These are phyloP conservation scores for Ustilago tritici DNA, from an alignment of 1,284 basidiomycete genomes.

Conservation along the genomic window DNA sequence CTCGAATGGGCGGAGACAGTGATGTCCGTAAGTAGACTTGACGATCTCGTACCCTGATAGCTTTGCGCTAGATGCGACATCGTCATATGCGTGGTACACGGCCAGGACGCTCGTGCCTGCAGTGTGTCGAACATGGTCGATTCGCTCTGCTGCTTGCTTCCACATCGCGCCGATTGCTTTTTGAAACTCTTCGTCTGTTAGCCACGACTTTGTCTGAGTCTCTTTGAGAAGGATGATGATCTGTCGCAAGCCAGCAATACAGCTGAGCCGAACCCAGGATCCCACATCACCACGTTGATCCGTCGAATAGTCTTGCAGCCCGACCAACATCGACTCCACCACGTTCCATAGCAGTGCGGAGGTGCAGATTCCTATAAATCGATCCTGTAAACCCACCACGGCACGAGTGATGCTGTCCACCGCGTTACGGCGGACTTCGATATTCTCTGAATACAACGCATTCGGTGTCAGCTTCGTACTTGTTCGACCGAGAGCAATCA, in stretches of 20 bases:
- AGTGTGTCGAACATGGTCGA: constrained; percentile 87
- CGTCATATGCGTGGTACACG: constrained; percentile 22
- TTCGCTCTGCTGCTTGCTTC: constrained; percentile 89
- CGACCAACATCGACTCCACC: constrained; percentile 71
- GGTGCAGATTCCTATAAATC: constrained; percentile 3
- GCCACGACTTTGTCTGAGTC: background rate
- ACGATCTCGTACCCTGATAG: constrained; percentile 32
- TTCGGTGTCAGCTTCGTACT: constrained; percentile 72
- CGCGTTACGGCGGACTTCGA: constrained; percentile 80
- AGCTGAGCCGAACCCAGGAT: constrained; percentile 89
- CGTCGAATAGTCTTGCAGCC: constrained; percentile 87
- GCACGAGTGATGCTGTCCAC: constrained; percentile 75
- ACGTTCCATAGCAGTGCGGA: background rate
- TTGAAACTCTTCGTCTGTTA: constrained; percentile 31
- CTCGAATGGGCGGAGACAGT: background rate
- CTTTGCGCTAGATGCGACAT: background rate
- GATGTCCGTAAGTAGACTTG: constrained; percentile 8
- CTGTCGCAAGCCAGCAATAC: constrained; percentile 76
- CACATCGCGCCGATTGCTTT: constrained; percentile 75
- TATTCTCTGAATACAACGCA: constrained; percentile 51
- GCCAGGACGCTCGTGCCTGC: constrained; percentile 74
- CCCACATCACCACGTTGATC: constrained; percentile 98
- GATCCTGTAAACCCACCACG: constrained; percentile 1
- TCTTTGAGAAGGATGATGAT: constrained; percentile 73
- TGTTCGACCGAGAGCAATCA: constrained; percentile 75